Base-by-base conservation (phyloP, 2,329 filamentous ascomycete genomes). In the Paraphaeosphaeria sporulosa region DNA sequence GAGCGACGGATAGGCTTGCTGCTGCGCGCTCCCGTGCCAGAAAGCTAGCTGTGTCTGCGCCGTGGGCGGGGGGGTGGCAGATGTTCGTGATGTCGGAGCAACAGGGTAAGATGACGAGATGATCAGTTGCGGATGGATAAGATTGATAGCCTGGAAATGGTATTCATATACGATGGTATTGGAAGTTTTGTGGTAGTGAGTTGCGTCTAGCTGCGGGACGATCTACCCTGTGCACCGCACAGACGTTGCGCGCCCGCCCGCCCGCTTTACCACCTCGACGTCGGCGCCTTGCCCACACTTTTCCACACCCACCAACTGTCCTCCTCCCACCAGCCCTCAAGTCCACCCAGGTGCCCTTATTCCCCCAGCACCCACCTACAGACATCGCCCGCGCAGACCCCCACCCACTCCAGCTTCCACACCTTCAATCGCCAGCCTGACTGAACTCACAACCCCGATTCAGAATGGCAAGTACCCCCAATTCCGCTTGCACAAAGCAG, bases 251-350 rank as follows among this genome's bases (percentile, higher is more conserved):
- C 46, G n/a, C 25, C 21, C 44, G 21, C 21, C 15, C 23, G 44
- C 23, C 7, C 30, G 10, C 30, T 8, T 8, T 12, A 32, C 30
- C 30, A 8, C 21, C 21, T 12, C 21, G 46, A 49, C 27, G 30
- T 44, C 23, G 49, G 58, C 46, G 10, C 30, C 6, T 12, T 12
- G 49, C 48, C 43, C 48, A 60, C 34, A 49, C 60, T 63, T 63
- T 63, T 60, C 58, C 58, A 46, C 53, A 25, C 17, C 27, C 52
- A 32, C 30, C 10, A 27, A 27, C 30, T 32, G 30, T 32, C 30
- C 25, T 27, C 30, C 30, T 32, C 30, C 30, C 30, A 9, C 6
- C 30, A 32, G 7, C 30, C 30, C 25, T 27, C 25, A 3, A 27
- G 30, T 12, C 30, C 30, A 32, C 25, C 25, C 25, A 32, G 30